These are phyloP conservation scores for Lachnellula suecica DNA, from an alignment of 2,329 filamentous ascomycete species.

Conservation along the genomic window DNA sequence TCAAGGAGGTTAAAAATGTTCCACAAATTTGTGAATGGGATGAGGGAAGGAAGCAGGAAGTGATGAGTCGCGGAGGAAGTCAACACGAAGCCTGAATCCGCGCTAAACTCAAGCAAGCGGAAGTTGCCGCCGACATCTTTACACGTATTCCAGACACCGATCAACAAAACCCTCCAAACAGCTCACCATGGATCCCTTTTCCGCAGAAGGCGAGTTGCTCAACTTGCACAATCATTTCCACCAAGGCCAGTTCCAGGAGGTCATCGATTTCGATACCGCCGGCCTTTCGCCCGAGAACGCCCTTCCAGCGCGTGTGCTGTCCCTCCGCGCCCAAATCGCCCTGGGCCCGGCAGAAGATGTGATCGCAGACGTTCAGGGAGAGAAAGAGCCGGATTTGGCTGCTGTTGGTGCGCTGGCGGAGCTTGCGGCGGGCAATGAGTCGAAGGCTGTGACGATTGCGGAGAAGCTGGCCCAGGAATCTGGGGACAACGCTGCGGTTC, in stretches of 20 bases:
- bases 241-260: slow-evolving; percentile 82
- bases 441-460: slow-evolving; percentile 60
- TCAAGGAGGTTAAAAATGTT: not conserved
- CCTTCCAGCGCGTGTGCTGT: slow-evolving; percentile 73
- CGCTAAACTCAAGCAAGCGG: not conserved
- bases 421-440: slow-evolving; percentile 57
- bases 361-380: slow-evolving; percentile 64
- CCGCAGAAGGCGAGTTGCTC: slow-evolving; percentile 68
- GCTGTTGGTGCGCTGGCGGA: slow-evolving; percentile 78
- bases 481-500: slow-evolving; percentile 75
- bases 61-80: not conserved
- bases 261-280: slow-evolving; percentile 81
- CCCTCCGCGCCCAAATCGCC: slow-evolving; percentile 80
- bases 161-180: not conserved
- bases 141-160: slow-evolving; percentile 20
- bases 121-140: slow-evolving; percentile 8
- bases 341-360: slow-evolving; percentile 76
- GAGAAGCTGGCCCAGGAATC: slow-evolving; percentile 67
- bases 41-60: not conserved
- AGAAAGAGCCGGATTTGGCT: slow-evolving; percentile 67
- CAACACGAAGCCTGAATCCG: not conserved
- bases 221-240: slow-evolving; percentile 72
- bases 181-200: slow-evolving; percentile 64
- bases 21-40: too few relatives aligned
- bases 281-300: slow-evolving; percentile 77